phyloP scores from a whole-genome alignment of 495 filamentous ascomycete genomes.

The Halenospora varia region DNA sequence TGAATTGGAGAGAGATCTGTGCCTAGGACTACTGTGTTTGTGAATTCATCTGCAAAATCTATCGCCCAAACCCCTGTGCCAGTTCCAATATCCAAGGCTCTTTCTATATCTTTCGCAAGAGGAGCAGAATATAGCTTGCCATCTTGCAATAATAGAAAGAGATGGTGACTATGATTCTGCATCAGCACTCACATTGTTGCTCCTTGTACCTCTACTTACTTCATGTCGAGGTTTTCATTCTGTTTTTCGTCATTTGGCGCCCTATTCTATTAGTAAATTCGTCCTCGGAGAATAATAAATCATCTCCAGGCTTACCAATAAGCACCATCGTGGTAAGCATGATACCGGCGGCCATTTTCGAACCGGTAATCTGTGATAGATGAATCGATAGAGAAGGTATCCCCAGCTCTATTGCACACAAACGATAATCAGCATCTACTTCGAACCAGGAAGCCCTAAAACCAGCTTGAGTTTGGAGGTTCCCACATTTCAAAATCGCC shows the following conservation, averaged over 20 bases:
- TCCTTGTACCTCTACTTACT: conserved; percentile 29
- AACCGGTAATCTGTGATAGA: neutral
- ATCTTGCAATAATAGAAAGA: neutral
- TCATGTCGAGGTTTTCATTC: conserved; percentile 23
- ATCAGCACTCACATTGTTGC: neutral
- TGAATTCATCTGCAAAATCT: conserved; percentile 39
- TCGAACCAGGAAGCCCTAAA: too few relatives aligned
- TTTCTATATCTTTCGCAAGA: conserved; percentile 17
- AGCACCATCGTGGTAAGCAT: neutral
- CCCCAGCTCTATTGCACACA: too few relatives aligned
- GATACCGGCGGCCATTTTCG: neutral
- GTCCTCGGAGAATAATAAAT: too few relatives aligned
- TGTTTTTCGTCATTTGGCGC: conserved; percentile 10
- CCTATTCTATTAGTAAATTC: neutral
- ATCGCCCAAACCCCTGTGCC: conserved; percentile 48
- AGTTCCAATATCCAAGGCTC: conserved; percentile 38
- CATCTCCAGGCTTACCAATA: conserved; percentile 3
- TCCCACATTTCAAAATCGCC: too few relatives aligned
- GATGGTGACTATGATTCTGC: neutral
- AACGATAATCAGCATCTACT: too few relatives aligned
- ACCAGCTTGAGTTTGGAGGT: too few relatives aligned
- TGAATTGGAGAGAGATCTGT: conserved; percentile 47
- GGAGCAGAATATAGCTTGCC: too few relatives aligned
- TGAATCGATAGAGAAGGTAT: neutral
- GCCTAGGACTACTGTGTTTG: conserved; percentile 53